A percentile compares a stretch with the other conserved stretches of the same genome.
Evolutionary conservation across 371 early-diverging fungal species (phyloP).

Genomic region (Actinomortierella wolfii): DNA sequence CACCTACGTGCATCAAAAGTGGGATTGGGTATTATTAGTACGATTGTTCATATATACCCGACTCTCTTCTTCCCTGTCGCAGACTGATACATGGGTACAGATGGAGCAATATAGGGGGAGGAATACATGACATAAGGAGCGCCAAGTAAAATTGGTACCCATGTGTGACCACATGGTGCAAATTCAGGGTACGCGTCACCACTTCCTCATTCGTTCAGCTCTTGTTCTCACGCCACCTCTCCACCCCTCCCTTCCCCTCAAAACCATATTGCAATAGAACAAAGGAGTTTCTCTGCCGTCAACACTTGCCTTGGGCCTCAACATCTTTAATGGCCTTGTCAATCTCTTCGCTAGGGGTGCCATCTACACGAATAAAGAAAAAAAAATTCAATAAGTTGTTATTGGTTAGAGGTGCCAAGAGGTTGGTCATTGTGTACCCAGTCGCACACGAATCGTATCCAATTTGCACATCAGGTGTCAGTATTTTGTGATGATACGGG

Average conservation of each 20-base stretch:
- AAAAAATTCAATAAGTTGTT: too few relatives aligned
- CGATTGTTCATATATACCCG: too few relatives aligned
- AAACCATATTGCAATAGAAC: not conserved
- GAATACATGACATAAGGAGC: too few relatives aligned
- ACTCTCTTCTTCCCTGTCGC: conserved; percentile 3
- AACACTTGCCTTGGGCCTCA: conserved; percentile 45
- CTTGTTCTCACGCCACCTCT: not conserved
- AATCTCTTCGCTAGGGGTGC: conserved; percentile 52
- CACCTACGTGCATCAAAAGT: conserved; percentile 14
- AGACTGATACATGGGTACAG: not conserved
- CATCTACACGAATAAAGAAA: too few relatives aligned
- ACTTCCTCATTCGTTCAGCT: not conserved
- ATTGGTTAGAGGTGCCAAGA: too few relatives aligned
- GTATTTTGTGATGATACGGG: too few relatives aligned
- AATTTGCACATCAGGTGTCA: too few relatives aligned
- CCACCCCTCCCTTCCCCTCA: not conserved
- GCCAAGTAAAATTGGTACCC: too few relatives aligned
- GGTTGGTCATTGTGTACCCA: too few relatives aligned
- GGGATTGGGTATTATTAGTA: too few relatives aligned
- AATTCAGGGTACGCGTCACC: not conserved
- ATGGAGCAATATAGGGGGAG: not conserved
- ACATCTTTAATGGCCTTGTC: conserved; percentile 46
- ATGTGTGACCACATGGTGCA: too few relatives aligned
- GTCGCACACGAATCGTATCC: too few relatives aligned
- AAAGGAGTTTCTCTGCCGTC: not conserved